Evolutionary conservation across 352 stramenopile species (phyloP).

Genomic region (Phytophthora palmivora): DNA sequence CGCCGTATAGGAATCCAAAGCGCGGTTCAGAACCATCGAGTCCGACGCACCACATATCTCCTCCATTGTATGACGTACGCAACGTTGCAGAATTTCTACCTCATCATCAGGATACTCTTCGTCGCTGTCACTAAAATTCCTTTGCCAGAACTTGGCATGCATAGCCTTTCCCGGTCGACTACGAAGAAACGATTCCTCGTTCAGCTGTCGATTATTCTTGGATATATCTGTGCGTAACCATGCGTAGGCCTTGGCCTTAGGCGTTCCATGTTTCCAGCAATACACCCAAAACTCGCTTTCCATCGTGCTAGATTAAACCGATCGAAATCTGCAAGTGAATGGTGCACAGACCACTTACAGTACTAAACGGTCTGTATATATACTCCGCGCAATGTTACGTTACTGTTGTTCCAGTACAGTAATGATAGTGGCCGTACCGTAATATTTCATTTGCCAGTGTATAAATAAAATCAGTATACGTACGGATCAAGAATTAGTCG

Average conservation of each 20-base stretch:
- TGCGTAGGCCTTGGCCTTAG: background rate
- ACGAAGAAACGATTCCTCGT: background rate
- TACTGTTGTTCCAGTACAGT: too few relatives aligned
- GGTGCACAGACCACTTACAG: too few relatives aligned
- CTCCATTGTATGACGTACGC: background rate
- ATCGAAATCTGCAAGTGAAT: too few relatives aligned
- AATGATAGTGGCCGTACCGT: too few relatives aligned
- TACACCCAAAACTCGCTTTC: slow-evolving; percentile 8
- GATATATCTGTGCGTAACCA: slow-evolving; percentile 5
- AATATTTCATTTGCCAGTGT: too few relatives aligned
- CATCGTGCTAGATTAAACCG: too few relatives aligned
- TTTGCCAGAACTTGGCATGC: slow-evolving; percentile 3
- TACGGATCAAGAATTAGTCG: too few relatives aligned
- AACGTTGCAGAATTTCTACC: background rate
- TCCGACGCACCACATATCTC: slow-evolving; percentile 2
- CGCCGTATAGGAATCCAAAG: background rate
- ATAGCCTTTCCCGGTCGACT: background rate
- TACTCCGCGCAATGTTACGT: too few relatives aligned
- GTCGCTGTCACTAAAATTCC: slow-evolving; percentile 1
- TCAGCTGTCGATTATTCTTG: background rate
- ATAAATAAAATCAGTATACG: too few relatives aligned
- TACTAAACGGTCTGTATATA: too few relatives aligned
- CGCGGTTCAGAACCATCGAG: slow-evolving; percentile 2
- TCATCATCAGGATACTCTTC: slow-evolving; percentile 4
- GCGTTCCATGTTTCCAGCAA: slow-evolving; percentile 6